Evolutionary conservation across 148 eudicot species (phyloP).

Genomic region (Chenopodium album): DNA sequence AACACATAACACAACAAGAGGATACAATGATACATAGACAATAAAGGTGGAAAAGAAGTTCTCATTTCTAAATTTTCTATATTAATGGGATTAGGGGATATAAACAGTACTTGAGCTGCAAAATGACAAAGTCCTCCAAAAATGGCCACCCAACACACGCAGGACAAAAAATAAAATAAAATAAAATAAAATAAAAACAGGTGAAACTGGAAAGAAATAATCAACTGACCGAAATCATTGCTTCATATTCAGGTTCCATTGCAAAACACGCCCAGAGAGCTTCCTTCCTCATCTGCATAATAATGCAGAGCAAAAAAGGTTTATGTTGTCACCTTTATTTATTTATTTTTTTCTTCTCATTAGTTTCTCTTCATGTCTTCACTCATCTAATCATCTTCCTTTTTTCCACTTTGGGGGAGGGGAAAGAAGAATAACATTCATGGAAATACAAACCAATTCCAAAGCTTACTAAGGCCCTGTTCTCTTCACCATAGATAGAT

Average conservation of each 20-base stretch:
- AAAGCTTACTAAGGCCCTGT: not conserved
- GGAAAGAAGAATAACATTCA: not conserved
- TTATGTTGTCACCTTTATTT: not conserved
- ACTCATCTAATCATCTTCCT: not conserved
- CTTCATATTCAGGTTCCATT: constrained; percentile 79
- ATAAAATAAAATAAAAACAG: too few species aligned
- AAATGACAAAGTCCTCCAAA: not conserved
- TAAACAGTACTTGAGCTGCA: not conserved
- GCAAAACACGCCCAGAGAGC: constrained; percentile 99
- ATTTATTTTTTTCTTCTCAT: not conserved
- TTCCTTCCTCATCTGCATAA: constrained; percentile 90
- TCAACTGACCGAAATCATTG: constrained; percentile 80
- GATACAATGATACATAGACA: too few species aligned
- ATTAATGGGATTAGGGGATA: not conserved
- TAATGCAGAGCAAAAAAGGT: not conserved
- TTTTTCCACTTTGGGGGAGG: not conserved
- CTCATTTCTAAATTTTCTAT: not conserved
- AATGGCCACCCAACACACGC: too few species aligned
- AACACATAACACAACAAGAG: not conserved
- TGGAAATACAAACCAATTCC: not conserved
- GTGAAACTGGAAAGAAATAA: not conserved
- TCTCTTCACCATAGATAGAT: not conserved
- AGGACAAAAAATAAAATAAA: too few species aligned
- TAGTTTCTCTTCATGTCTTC: too few species aligned
- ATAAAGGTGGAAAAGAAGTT: not conserved